phyloP scores from a whole-genome alignment of 2,329 filamentous ascomycete species.

The Epichloe elymi region DNA sequence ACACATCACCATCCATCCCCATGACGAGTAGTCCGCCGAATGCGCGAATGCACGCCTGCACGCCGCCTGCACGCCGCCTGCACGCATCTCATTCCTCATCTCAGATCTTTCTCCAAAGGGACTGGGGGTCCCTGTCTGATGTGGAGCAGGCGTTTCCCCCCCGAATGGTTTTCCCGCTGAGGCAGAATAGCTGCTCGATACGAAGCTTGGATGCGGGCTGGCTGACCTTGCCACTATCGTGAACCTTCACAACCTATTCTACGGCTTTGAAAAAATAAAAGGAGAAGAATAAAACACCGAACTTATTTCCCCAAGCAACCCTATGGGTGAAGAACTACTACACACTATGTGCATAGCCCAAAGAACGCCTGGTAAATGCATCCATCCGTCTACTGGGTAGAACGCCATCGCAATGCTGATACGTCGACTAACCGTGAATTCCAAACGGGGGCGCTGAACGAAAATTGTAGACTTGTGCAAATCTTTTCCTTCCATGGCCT shows the following conservation, averaged over 20 bases:
- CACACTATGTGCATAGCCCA: not conserved
- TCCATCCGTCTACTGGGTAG: not conserved
- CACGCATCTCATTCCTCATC: not conserved
- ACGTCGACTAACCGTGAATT: not conserved
- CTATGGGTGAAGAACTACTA: not conserved
- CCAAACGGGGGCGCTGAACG: not conserved
- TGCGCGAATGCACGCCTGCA: not conserved
- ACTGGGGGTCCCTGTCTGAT: not conserved
- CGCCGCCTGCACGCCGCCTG: too few relatives aligned
- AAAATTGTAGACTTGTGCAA: not conserved
- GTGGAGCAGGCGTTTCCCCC: not conserved
- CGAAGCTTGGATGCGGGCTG: not conserved
- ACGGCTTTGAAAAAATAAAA: not conserved
- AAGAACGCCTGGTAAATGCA: conserved; percentile 1
- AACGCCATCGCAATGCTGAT: conserved; percentile 5
- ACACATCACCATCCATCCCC: too few relatives aligned
- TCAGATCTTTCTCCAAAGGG: not conserved
- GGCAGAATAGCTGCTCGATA: not conserved
- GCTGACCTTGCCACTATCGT: not conserved
- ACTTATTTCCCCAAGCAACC: not conserved
- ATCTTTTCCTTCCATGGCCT: not conserved
- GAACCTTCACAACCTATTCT: not conserved
- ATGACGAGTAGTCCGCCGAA: not conserved
- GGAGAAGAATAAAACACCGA: not conserved
- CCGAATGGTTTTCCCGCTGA: too few relatives aligned